A percentile compares a stretch with the other conserved stretches of the same genome.
phyloP scores from a whole-genome alignment of 768 basidiomycete genomes.

The Mycena filopes region DNA sequence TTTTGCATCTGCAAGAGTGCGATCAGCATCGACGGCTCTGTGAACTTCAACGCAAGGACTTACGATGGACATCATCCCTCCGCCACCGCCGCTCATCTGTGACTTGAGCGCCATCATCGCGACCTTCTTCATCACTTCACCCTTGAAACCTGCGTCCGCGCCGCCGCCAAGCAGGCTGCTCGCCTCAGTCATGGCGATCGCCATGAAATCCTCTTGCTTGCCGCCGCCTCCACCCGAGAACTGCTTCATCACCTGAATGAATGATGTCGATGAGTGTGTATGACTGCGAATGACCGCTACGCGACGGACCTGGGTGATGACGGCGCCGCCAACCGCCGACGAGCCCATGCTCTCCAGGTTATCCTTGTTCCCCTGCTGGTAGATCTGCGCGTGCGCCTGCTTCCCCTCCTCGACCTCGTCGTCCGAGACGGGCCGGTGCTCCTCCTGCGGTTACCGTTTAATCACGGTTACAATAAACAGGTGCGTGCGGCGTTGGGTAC shows the following conservation, averaged over 20 bases:
- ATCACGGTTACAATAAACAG: not conserved
- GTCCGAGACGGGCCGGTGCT: conserved; percentile 16
- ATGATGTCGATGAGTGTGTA: not conserved
- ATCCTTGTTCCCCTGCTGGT: conserved; percentile 7
- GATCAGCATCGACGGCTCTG: not conserved
- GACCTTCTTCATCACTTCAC: conserved; percentile 26
- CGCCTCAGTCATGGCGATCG: conserved; percentile 22
- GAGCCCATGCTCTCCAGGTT: not conserved
- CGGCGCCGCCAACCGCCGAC: conserved; percentile 24
- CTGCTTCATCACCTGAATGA: conserved; percentile 21
- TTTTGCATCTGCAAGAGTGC: conserved; percentile 11
- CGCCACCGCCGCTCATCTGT: conserved; percentile 17
- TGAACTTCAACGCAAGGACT: not conserved
- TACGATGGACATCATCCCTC: conserved; percentile 21
- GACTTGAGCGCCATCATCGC: conserved; percentile 32
- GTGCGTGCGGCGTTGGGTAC: not conserved
- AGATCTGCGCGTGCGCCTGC: conserved; percentile 25
- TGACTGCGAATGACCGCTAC: not conserved
- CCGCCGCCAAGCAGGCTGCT: conserved; percentile 16
- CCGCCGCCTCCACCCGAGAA: conserved; percentile 12
- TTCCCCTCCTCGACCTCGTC: conserved; percentile 16
- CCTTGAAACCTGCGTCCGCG: conserved; percentile 17
- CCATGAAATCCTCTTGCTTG: conserved; percentile 11
- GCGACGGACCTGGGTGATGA: conserved; percentile 16
- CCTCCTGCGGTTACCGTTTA: not conserved